Conservation (phyloP, 257 asterid species). For the Lavandula angustifolia region DNA sequence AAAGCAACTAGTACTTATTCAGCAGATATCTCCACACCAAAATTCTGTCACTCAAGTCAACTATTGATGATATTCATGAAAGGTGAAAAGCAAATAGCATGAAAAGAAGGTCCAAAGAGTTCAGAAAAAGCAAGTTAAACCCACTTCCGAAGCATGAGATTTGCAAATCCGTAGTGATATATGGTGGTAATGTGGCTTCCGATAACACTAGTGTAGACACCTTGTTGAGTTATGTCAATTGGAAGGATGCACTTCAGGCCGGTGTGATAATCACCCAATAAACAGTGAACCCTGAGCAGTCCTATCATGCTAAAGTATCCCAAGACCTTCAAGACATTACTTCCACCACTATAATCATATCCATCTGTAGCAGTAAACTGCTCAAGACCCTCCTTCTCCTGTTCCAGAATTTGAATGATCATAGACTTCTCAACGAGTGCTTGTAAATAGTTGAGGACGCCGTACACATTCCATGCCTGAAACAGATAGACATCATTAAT, state of each 20-base stretch:
- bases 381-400: slow-evolving; percentile 91
- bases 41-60: not conserved
- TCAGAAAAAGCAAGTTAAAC: too few species aligned
- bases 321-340: slow-evolving; percentile 92
- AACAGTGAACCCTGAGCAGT: slow-evolving; percentile 93
- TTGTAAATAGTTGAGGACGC: slow-evolving; percentile 89
- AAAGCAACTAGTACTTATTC: not conserved
- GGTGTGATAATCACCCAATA: slow-evolving; percentile 97
- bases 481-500: slow-evolving; percentile 16
- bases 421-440: slow-evolving; percentile 94
- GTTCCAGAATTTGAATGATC: slow-evolving; percentile 78
- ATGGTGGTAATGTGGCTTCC: slow-evolving; percentile 91
- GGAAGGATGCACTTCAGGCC: slow-evolving; percentile 88
- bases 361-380: slow-evolving; percentile 94
- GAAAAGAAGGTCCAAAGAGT: not conserved
- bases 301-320: slow-evolving; percentile 99
- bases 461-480: slow-evolving; percentile 96
- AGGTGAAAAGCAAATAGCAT: not conserved
- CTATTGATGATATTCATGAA: slow-evolving; percentile 4
- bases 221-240: slow-evolving; percentile 86
- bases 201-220: slow-evolving; percentile 83
- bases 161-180: slow-evolving; percentile 95
- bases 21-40: not conserved
- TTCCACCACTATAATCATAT: slow-evolving; percentile 92
- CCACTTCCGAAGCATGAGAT: slow-evolving; percentile 93